Base-by-base conservation (phyloP, 2,329 filamentous ascomycete species). In the Verticillium longisporum region DNA sequence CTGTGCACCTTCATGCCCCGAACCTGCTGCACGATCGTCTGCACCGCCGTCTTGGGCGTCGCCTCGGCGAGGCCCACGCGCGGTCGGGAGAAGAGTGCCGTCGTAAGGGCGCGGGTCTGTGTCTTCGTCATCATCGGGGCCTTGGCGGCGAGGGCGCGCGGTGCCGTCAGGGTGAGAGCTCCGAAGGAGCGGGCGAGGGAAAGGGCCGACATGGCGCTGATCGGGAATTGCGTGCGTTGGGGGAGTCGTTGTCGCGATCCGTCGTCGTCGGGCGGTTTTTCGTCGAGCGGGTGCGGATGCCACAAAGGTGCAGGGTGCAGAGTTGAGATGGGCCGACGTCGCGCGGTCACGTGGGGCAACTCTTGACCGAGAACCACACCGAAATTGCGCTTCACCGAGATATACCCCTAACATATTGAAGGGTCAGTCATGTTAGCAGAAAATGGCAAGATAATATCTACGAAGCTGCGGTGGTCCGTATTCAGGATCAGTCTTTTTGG, bases 1-100 rank as follows among this genome's bases (percentile, higher is more conserved):
- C 91, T 96, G 70, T 95, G 88, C 61, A 97, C 94, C 80, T 98
- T 96, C 91, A 96, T 96, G 53, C 92, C 91, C 67, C 92, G 82
- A 56, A 82, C 81, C 78, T 93, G 90, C 72, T 82, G 79, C 69
- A 68, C 68, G 41, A 62, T 54, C 3, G 61, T 60, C 26, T 56
- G 57, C 2, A 50, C 62, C n/a, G 62, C 61, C 36, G 55, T 45
- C 56, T 58, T 58, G 13, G 56, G 9, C 5, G 26, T 7, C 21
- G 36, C 13, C 26, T 31, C n/a, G 2, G 57, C 9, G 6, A 54
- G 15, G 57, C 53, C 13, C 56, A 60, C 54, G 55, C 62, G 64
- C 58, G 62, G 61, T 53, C 60, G 62, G 31, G 62, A 61, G 62
- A 64, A 37, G 9, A 65, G 38, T 11, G 45, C 57, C 38, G 61